Conservation (phyloP, 306 rosid genomes). For the Quillaja saponaria region DNA sequence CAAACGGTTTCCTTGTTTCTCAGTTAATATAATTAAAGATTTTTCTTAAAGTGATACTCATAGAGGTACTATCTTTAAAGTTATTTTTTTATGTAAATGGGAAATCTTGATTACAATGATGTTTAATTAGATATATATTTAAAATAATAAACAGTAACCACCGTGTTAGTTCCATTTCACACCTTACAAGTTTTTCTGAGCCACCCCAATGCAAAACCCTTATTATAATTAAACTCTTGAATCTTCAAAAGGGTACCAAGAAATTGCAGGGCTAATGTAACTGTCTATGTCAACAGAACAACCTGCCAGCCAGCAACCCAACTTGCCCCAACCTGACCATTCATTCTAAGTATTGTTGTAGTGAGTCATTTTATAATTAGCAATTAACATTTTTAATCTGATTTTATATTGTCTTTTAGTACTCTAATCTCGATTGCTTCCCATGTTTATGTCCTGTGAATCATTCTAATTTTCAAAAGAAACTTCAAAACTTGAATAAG, state of each 20-base stretch:
- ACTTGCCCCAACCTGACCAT: neutral
- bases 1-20: no score
- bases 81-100: no score
- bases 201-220: no score
- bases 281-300: no score
- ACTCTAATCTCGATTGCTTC: neutral
- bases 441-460: neutral
- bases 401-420: neutral
- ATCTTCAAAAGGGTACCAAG: neutral
- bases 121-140: no score
- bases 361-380: neutral
- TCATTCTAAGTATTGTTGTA: neutral
- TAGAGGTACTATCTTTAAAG: no score
- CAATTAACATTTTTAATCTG: neutral
- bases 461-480: neutral
- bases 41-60: no score
- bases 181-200: no score
- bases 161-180: no score
- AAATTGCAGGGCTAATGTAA: neutral
- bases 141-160: no score
- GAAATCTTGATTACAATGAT: no score
- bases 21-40: no score
- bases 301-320: neutral
- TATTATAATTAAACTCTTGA: neutral
- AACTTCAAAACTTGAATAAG: conserved; percentile 9